Percentiles rank a stretch among this genome's conserved stretches.
phyloP scores from a whole-genome alignment of 2,329 filamentous ascomycete genomes.

The Endoconidiophora laricicola region DNA sequence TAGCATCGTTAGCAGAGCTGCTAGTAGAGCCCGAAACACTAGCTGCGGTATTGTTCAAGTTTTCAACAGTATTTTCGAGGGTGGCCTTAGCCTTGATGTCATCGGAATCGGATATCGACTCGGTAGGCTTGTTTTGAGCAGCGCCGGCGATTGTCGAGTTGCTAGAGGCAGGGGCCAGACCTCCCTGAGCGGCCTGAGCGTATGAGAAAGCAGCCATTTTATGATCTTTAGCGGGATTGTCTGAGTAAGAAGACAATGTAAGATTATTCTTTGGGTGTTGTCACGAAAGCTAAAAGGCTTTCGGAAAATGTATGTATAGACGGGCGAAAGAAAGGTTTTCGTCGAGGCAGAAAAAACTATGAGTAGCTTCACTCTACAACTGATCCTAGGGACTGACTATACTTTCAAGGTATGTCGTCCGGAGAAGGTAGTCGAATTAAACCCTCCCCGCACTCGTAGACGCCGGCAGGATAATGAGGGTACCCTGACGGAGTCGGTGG shows the following conservation, averaged over 20 bases:
- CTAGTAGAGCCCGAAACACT: conserved; percentile 13
- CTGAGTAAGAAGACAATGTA: not conserved
- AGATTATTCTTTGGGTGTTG: not conserved
- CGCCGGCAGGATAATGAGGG: conserved; percentile 9
- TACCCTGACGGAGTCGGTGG: conserved; percentile 8
- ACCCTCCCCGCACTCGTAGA: conserved; percentile 12
- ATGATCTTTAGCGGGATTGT: not conserved
- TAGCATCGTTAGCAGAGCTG: conserved; percentile 13
- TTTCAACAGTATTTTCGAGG: conserved; percentile 2
- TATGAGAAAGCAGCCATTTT: conserved; percentile 63
- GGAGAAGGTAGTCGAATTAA: conserved; percentile 11
- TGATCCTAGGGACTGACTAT: not conserved
- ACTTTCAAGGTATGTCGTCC: not conserved
- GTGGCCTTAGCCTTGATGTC: conserved; percentile 6
- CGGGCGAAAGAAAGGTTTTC: not conserved
- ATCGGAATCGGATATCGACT: conserved; percentile 7
- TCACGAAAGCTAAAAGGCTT: no score
- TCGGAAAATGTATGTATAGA: not conserved
- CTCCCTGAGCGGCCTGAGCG: conserved; percentile 81
- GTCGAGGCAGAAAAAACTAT: not conserved
- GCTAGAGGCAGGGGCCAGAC: conserved; percentile 16
- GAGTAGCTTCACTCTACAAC: not conserved
- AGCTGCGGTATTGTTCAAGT: conserved; percentile 9
- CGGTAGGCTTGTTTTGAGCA: conserved; percentile 2
- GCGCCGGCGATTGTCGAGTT: conserved; percentile 1